Evolutionary conservation across 2,329 filamentous ascomycete species (phyloP), one percentile per base, ranked within the genome.

Genomic region (Waltergamsia citrina): DNA sequence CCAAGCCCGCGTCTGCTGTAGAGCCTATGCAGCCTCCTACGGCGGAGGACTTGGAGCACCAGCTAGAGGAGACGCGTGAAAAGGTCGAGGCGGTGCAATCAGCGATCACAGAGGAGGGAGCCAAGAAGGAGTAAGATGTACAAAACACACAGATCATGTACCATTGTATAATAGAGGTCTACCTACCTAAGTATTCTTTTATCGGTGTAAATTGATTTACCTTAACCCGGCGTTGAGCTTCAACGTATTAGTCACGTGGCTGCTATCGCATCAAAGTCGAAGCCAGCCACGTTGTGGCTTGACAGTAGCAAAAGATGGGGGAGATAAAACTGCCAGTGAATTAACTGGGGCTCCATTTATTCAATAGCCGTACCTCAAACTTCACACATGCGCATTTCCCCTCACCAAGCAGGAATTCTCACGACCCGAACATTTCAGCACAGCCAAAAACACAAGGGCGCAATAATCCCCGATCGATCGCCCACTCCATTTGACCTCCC

Each of bases 401-500:
- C 40, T 49, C 46, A 44, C 45, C 39, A 40, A 40, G 38, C 35
- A 42, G 37, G 35, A 40, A 38, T 35, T 41, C 43, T 43, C 48
- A 44, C 41, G 36, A 42, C 44, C 27, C 41, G 42, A 41, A 46
- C 38, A 42, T 48, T 45, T 49, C 42, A 49, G 47, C 35, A 48
- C 46, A 48, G 38, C 38, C 32, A n/a, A n/a, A n/a, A n/a, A n/a
- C n/a, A n/a, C n/a, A n/a, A n/a, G n/a, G n/a, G n/a, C n/a, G n/a
- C n/a, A n/a, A n/a, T n/a, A n/a, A n/a, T n/a, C n/a, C n/a, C n/a
- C n/a, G n/a, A n/a, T n/a, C n/a, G n/a, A n/a, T n/a, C n/a, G n/a
- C n/a, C n/a, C n/a, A n/a, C n/a, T n/a, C n/a, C n/a, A n/a, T n/a
- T n/a, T n/a, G n/a, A n/a, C n/a, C n/a, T n/a, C n/a, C n/a, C n/a